A percentile compares a stretch with the other conserved stretches of the same genome.
phyloP scores from a whole-genome alignment of 2,329 filamentous ascomycete species.

The Zarea fungicola region DNA sequence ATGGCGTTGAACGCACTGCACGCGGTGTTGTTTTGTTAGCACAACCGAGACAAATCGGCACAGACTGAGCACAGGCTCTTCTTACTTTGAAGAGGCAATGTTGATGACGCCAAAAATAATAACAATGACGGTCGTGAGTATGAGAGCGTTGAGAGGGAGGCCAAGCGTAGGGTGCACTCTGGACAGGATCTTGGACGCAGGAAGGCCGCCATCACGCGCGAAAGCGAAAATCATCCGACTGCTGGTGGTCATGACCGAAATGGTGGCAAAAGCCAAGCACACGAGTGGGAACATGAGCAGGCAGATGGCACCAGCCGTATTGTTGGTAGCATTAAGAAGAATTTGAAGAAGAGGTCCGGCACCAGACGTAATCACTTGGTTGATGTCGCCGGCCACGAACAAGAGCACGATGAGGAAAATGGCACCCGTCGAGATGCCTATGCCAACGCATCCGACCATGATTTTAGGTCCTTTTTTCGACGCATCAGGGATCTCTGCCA shows the following conservation, averaged over 20 bases:
- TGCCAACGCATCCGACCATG: slow-evolving; percentile 52
- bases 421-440: slow-evolving; percentile 58
- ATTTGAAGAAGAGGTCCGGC: slow-evolving; percentile 58
- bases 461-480: slow-evolving; percentile 27
- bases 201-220: slow-evolving; percentile 59
- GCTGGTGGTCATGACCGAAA: slow-evolving; percentile 60
- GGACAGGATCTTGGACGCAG: slow-evolving; percentile 54
- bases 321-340: slow-evolving; percentile 57
- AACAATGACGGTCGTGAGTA: slow-evolving; percentile 55
- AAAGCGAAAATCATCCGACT: slow-evolving; percentile 65
- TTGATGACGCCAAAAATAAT: slow-evolving; percentile 67
- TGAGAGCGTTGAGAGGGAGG: slow-evolving; percentile 62
- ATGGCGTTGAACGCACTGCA: slow-evolving; percentile 64
- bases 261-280: slow-evolving; percentile 59
- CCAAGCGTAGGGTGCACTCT: slow-evolving; percentile 55
- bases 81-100: slow-evolving; percentile 52
- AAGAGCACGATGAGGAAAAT: slow-evolving; percentile 59
- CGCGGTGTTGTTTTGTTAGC: neutral
- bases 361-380: slow-evolving; percentile 48
- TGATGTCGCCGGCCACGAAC: slow-evolving; percentile 56
- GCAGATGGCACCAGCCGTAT: slow-evolving; percentile 55
- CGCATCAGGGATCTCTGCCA: slow-evolving; percentile 27
- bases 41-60: too few relatives aligned
- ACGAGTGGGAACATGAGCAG: slow-evolving; percentile 62
- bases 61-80: too few relatives aligned